Evolutionary conservation across 164 flowering plant genomes (phyloP).

Genomic region (Euptelea pleiosperma): DNA sequence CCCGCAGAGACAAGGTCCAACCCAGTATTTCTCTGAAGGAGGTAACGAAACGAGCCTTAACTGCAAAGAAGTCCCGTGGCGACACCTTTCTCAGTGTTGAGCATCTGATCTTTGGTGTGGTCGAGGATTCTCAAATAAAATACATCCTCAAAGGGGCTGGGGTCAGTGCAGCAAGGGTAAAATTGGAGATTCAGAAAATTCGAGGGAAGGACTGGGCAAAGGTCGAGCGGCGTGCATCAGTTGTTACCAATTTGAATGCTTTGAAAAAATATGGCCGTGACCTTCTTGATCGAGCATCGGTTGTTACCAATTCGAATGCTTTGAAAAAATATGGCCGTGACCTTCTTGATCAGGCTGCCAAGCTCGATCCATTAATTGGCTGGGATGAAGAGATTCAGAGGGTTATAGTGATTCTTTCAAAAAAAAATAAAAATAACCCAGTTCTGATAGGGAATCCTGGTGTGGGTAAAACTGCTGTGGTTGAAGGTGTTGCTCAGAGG

Average conservation of each 20-base stretch:
- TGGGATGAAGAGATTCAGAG: conserved; percentile 55
- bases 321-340: too few relatives aligned
- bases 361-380: conserved; percentile 65
- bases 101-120: conserved; percentile 56
- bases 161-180: conserved; percentile 41
- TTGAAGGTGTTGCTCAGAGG: too few relatives aligned
- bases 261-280: too few relatives aligned
- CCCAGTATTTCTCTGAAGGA: conserved; percentile 9
- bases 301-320: too few relatives aligned
- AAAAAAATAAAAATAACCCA: conserved; percentile 66
- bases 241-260: too few relatives aligned
- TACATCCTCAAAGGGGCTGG: conserved; percentile 66
- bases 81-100: conserved; percentile 65
- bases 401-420: conserved; percentile 51
- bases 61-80: conserved; percentile 49
- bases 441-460: conserved; percentile 76
- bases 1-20: conserved; percentile 6
- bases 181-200: conserved; percentile 63
- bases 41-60: conserved; percentile 50
- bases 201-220: conserved; percentile 29
- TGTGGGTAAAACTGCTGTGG: too few relatives aligned
- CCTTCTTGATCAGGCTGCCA: conserved; percentile 36
- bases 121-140: conserved; percentile 71
- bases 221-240: neutral
- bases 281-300: too few relatives aligned